Base-by-base conservation (phyloP, 768 basidiomycete genomes). In the Symmetrospora coprosmae region DNA sequence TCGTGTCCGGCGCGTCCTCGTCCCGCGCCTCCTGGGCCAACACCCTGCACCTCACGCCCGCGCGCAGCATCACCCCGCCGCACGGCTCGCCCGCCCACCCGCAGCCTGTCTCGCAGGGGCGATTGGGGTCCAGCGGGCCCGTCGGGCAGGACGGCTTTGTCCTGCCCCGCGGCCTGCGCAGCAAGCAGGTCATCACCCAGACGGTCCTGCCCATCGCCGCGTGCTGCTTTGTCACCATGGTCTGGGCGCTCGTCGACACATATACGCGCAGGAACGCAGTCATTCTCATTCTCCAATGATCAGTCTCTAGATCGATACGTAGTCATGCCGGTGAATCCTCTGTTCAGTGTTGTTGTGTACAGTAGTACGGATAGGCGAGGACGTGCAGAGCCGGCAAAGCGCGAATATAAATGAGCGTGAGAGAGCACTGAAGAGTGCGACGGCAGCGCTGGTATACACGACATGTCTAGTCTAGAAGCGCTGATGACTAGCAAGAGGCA, bases 131-230 rank as follows among this genome's bases (percentile, higher is more conserved):
- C 17, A 30, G 41, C 21, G 28, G 9, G 31, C 43, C 11, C 14
- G 55, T 43, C 13, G 9, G 25, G 31, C 27, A 27, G 4, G 28
- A 40, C 31, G 27, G 40, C n/a, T 58, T 45, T 33, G 37, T 33
- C 16, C 55, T 58, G 6, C 55, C 55, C 33, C 41, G 55, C 5
- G 55, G 55, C 11, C 41, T 58, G 30, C 55, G 55, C n/a, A 45
- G 41, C 25, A 58, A 58, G 30, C 55, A 58, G 35, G 55, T 58
- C 5, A 38, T 58, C 9, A 58, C 31, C 17, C 55, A 58, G 28
- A 58, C 55, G 21, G 31, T 58, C 34, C 43, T 58, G n/a, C 55
- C 55, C 33, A 45, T 58, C 11, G 55, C 55, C 16, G 43, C 55
- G 30, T 58, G 55, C 34, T 45, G 55, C 40, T 58, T 58, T 41